A percentile compares a stretch with the other conserved stretches of the same genome.
These are phyloP conservation scores for Amanita inopinata DNA, from an alignment of 768 basidiomycete species.

Conservation along the genomic window DNA sequence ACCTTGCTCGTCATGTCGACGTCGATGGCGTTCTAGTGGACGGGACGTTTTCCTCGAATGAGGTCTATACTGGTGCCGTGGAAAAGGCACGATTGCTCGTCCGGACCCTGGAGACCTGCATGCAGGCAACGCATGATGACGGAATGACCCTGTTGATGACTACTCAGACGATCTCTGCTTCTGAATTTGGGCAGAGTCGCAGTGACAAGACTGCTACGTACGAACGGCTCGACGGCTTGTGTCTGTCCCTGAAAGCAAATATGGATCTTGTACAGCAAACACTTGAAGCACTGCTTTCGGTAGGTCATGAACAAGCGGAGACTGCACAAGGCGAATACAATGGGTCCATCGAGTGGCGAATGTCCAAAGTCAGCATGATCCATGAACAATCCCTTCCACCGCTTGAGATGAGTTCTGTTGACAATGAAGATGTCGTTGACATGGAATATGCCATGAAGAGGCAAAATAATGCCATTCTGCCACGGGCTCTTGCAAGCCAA, in stretches of 20 bases:
- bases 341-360: constrained; percentile 69
- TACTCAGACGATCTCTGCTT: constrained; percentile 41
- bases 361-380: constrained; percentile 59
- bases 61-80: constrained; percentile 53
- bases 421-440: constrained; percentile 49
- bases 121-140: constrained; percentile 73
- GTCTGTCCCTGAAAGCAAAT: constrained; percentile 46
- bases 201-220: constrained; percentile 25
- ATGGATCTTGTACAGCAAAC: constrained; percentile 45
- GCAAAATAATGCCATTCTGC: constrained; percentile 1
- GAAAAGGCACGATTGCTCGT: constrained; percentile 59
- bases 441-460: constrained; percentile 42
- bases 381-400: constrained; percentile 27
- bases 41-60: constrained; percentile 32
- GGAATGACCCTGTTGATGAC: constrained; percentile 48
- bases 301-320: constrained; percentile 66
- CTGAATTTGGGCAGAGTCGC: constrained; percentile 21
- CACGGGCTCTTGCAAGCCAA: background rate
- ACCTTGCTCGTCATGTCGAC: constrained; percentile 75
- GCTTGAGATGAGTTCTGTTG: constrained; percentile 24
- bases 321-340: constrained; percentile 62
- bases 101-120: constrained; percentile 56
- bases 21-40: constrained; percentile 63
- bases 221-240: constrained; percentile 41
- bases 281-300: constrained; percentile 47